Evolutionary conservation across 2,329 filamentous ascomycete species (phyloP).

Genomic region (Cercospora sp.): DNA sequence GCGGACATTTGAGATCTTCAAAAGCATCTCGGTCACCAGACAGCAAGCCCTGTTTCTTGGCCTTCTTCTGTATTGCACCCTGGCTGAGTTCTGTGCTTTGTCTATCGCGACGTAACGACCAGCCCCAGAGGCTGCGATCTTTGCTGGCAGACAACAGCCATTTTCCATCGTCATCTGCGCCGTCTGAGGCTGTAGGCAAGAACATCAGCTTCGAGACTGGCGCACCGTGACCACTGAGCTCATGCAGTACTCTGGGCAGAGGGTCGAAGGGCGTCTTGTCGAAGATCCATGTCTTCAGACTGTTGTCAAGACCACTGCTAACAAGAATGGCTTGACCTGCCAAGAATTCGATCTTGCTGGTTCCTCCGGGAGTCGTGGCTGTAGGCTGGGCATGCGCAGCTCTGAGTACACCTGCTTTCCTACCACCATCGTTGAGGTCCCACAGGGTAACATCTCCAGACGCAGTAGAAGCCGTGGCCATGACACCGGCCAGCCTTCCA

Average conservation of each 20-base stretch:
- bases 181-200: constrained; percentile 84
- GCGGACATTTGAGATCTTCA: constrained; percentile 79
- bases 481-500: constrained; percentile 81
- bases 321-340: constrained; percentile 85
- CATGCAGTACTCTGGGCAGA: constrained; percentile 80
- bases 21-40: constrained; percentile 38
- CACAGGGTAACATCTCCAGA: constrained; percentile 92
- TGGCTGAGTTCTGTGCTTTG: constrained; percentile 94
- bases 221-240: constrained; percentile 83
- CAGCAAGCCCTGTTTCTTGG: constrained; percentile 80
- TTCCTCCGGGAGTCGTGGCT: constrained; percentile 72
- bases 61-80: constrained; percentile 81
- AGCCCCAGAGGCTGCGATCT: constrained; percentile 92
- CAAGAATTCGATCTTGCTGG: constrained; percentile 87
- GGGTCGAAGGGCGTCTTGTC: constrained; percentile 89
- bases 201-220: constrained; percentile 82
- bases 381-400: constrained; percentile 79
- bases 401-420: constrained; percentile 81
- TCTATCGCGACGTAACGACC: constrained; percentile 90
- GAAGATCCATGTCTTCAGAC: constrained; percentile 94
- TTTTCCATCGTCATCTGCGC: constrained; percentile 83
- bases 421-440: constrained; percentile 88
- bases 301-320: constrained; percentile 90
- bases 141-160: constrained; percentile 89
- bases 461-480: constrained; percentile 80